Base-by-base conservation (phyloP, 1,284 basidiomycete genomes). In the Gomphus sp. region DNA sequence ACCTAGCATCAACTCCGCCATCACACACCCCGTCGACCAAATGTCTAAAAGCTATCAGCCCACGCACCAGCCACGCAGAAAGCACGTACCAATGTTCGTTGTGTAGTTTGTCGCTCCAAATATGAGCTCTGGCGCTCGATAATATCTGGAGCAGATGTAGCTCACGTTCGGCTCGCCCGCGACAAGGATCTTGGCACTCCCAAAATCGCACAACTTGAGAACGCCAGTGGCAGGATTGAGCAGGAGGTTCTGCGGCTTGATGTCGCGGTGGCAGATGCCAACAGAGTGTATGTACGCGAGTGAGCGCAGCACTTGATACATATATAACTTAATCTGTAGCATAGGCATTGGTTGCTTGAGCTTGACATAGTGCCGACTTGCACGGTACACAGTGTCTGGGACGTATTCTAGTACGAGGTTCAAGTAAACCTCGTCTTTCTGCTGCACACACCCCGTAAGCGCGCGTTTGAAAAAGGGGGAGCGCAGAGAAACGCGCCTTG, bases 61-160 rank as follows among this genome's bases (percentile, higher is more conserved):
- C 28, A 31, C 28, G 28, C 28, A 31, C 28, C 28, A 31, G 28
- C 31, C 44, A 51, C 50, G 36, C 18, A n/a, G 47, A 50, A 52
- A 51, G 12, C 34, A 78, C 88, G 66, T 66, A 92, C 93, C 94
- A 69, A 99, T 99, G 74, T 98, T 98, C 66, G 96, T 99, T n/a
- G 95, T 98, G 80, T 99, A 99, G 80, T 99, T 99, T 62, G 97
- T 99, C 41, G 96, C 96, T 57, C 96, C 96, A 72, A 99, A 99
- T 72, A 99, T 99, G 71, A 99, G 86, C 76, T 99, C 96, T 25
- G 96, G 97, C 55, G 96, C 97, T 66, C 96, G 89, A 78, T 99
- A 99, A 80, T 99, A 99, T 71, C 96, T 83, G 66, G 96, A 99
- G 78, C 96, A 99, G 71, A 99, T 99, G 76, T 99, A 99, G 75